Evolutionary conservation across 768 basidiomycete genomes (phyloP), one percentile per base, ranked within the genome.

Genomic region (Lentinus brumalis): DNA sequence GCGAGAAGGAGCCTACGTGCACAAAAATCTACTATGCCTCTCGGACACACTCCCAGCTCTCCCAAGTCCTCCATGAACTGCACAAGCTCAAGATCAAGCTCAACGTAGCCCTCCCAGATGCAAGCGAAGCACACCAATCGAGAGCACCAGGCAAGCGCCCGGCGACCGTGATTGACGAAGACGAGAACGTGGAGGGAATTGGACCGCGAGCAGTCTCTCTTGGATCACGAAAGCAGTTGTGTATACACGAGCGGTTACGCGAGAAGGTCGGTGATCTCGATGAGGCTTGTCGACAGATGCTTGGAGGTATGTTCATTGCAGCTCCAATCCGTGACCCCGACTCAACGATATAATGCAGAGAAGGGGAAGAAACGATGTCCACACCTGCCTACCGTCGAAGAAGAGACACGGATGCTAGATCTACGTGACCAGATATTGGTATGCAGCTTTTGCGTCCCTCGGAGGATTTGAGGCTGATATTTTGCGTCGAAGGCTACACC

Each of bases 11-110:
- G 59, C 80, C 81, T 15, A 80, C 81, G 4, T 91, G 89, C 69
- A 89, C 85, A 40, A 91, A 94, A 79, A 88, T 98, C 61, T 97
- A 86, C 73, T 97, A 96, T 69, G 91, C 96, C 0, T 98, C 97
- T 0, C 82, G 96, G 35, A 99, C 96, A 0, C 96, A 99, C 74
- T 96, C 96, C 1, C 96, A 99, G 69, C 83, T 99, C 4, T 81
- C 94, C 2, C 96, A 99, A 72, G 81, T 98, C 4, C 79, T 95
- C 16, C 88, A 90, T 4, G 97, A 99, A 70, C 78, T 98, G 10
- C 45, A 57, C 16, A 66, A 66, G 47, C 62, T 67, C 42, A 89
- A 86, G 66, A 83, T 96, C n/a, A 79, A 79, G 62, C 71, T 95
- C 70, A 71, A 74, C 16, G 57, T 67, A 21, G 56, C 68, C 55